A percentile compares a stretch with the other conserved stretches of the same genome.
Evolutionary conservation across 2,329 filamentous ascomycete species (phyloP).

Genomic region (Cadophora sp.): DNA sequence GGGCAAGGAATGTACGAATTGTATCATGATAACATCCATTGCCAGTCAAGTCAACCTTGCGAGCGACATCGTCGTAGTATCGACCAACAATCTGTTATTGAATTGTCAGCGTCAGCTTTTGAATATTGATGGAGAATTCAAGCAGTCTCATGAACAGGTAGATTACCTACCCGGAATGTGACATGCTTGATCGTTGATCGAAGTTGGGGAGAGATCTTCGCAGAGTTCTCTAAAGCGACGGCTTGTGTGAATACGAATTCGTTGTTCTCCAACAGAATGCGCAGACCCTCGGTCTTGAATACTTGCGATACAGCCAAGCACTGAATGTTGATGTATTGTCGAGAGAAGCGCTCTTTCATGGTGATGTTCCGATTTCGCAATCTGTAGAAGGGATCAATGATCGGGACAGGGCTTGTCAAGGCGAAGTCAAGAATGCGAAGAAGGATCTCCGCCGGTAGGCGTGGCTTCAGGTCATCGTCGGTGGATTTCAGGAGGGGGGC

Average conservation of each 20-base stretch:
- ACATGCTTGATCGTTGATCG: slow-evolving; percentile 54
- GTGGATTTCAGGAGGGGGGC: not conserved
- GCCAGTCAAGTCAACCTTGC: slow-evolving; percentile 27
- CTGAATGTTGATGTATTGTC: slow-evolving; percentile 58
- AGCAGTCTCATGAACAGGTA: not conserved
- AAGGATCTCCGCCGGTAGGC: slow-evolving; percentile 59
- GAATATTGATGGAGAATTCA: too few relatives aligned
- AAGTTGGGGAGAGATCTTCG: slow-evolving; percentile 51
- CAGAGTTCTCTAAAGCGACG: slow-evolving; percentile 56
- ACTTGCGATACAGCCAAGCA: slow-evolving; percentile 59
- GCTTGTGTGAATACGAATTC: slow-evolving; percentile 62
- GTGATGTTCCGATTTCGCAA: slow-evolving; percentile 53
- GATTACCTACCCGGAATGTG: slow-evolving; percentile 50
- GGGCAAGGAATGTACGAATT: slow-evolving; percentile 22
- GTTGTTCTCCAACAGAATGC: slow-evolving; percentile 59
- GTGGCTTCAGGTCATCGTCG: slow-evolving; percentile 44
- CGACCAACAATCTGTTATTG: slow-evolving; percentile 53
- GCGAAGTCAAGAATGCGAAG: slow-evolving; percentile 59
- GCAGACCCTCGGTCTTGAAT: slow-evolving; percentile 57
- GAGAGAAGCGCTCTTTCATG: slow-evolving; percentile 49
- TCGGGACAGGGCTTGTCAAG: slow-evolving; percentile 55
- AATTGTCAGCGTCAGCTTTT: not conserved
- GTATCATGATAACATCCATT: slow-evolving; percentile 27
- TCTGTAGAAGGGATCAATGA: slow-evolving; percentile 61
- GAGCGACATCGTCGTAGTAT: slow-evolving; percentile 59